These are phyloP conservation scores for Trichoderma lentiforme DNA, from an alignment of 2,329 filamentous ascomycete species.

Conservation along the genomic window DNA sequence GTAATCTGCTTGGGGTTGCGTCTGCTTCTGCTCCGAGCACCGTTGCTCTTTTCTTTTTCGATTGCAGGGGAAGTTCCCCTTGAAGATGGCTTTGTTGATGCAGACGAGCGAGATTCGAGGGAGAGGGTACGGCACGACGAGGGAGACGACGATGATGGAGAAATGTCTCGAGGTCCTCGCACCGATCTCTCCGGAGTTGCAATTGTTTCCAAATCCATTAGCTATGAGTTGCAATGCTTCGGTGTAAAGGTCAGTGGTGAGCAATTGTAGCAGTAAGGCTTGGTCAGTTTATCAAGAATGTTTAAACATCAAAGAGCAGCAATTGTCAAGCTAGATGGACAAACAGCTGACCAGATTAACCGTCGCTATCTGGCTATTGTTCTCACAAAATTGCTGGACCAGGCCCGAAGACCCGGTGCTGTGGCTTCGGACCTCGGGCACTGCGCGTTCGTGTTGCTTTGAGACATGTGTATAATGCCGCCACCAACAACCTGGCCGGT, in stretches of 20 bases:
- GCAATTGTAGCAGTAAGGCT: not conserved
- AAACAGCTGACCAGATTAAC: not conserved
- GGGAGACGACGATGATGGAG: slow-evolving; percentile 7
- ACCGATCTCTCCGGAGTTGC: not conserved
- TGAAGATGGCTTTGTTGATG: slow-evolving; percentile 10
- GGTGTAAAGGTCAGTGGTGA: not conserved
- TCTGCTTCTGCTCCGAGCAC: not conserved
- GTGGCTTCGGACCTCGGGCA: not conserved
- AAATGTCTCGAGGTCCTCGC: not conserved
- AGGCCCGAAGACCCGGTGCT: not conserved
- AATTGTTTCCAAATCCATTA: not conserved
- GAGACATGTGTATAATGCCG: not conserved
- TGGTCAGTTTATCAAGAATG: not conserved
- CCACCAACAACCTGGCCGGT: slow-evolving; percentile 3
- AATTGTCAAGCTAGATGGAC: not conserved
- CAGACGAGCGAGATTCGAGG: not conserved
- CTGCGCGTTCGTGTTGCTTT: not conserved
- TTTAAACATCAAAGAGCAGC: not conserved
- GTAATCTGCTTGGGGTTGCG: not conserved
- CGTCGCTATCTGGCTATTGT: not conserved
- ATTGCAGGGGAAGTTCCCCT: not conserved
- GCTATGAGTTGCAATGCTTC: not conserved
- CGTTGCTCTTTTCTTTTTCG: slow-evolving; percentile 3
- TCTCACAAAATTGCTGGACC: not conserved
- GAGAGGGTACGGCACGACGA: not conserved